Base-by-base conservation (phyloP, 73 alveolate species). In the Paramecium pentaurelia region DNA sequence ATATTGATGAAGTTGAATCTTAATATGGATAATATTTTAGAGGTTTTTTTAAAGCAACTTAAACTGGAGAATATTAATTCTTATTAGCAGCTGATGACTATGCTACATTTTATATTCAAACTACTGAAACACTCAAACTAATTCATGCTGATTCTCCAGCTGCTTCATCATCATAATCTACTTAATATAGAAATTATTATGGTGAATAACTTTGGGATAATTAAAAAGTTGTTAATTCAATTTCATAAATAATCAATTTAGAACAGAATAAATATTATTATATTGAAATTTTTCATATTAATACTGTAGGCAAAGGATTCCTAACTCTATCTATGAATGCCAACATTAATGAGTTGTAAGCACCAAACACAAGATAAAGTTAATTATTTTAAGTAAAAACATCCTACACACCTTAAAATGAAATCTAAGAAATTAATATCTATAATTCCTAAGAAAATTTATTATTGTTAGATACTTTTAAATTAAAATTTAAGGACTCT, bases 1-100 rank as follows among this genome's bases (percentile, higher is more conserved):
- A 25, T 14, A 14, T 34, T 34, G 85, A 68, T n/a, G 49, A 30
- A 68, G n/a, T 68, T 20, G 85, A 36, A 5, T 34, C 85, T 34
- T 7, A 68, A 32, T 68, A 68, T 68, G 85, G 85, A 32, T 30
- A 75, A 25, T 75, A 75, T 75, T 75, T 32, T 75, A 75, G 88
- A 75, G 88, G 88, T 37, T 75, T 34, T 34, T 14, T 34, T 8
- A 75, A 75, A 45, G 64, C 88, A 32, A 22, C 58, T 0, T 16
- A 11, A 30, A 2, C 88, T 40, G 88, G 88, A 75, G 28, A 75
- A 22, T 37, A 75, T 20, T 32, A n/a, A 75, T 75, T 75, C 36
- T 75, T 75, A 12, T 68, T 68, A 28, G 88, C 88, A 16, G 40
- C 84, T 32, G 88, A 30, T 34, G 58, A 30, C 40, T 75, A 54